A percentile compares a stretch with the other conserved stretches of the same genome.
Conservation (phyloP, 768 basidiomycete species). For the Sporobolomyces phaffii region DNA sequence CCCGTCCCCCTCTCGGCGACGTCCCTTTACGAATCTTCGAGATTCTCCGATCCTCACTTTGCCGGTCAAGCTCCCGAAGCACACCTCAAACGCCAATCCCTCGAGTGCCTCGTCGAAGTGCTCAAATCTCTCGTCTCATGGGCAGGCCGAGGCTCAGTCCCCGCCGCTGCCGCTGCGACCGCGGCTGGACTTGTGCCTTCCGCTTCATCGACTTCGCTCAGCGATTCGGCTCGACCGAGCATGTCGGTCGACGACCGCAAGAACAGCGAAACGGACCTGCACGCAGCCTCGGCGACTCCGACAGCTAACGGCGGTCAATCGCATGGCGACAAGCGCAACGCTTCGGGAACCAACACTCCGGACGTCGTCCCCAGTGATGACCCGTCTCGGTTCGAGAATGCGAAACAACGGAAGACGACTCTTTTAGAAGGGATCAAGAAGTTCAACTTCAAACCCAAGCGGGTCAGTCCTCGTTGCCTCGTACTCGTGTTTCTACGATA, state of each 20-base stretch:
- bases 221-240: slow-evolving; percentile 11
- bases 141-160: slow-evolving; percentile 49
- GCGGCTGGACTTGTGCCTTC: slow-evolving; percentile 33
- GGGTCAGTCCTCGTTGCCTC: slow-evolving; percentile 53
- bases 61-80: slow-evolving; percentile 53
- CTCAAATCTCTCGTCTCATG: slow-evolving; percentile 84
- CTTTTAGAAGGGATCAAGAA: slow-evolving; percentile 90
- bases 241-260: slow-evolving; percentile 15
- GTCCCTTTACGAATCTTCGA: slow-evolving; percentile 60
- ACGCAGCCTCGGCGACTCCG: neutral
- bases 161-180: slow-evolving; percentile 17
- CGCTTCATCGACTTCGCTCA: slow-evolving; percentile 25
- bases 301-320: neutral
- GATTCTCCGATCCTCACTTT: slow-evolving; percentile 29
- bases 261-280: slow-evolving; percentile 30
- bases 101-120: slow-evolving; percentile 87
- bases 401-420: slow-evolving; percentile 92
- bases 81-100: slow-evolving; percentile 78
- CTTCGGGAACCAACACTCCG: slow-evolving; percentile 61
- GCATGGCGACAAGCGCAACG: neutral
- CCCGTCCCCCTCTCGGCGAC: slow-evolving; percentile 51
- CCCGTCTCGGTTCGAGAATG: slow-evolving; percentile 84
- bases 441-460: slow-evolving; percentile 98
- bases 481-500: too few species aligned
- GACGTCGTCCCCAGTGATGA: slow-evolving; percentile 67